A percentile compares a stretch with the other conserved stretches of the same genome.
Evolutionary conservation across 164 flowering plant genomes (phyloP).

Genomic region (Malania oleifera): DNA sequence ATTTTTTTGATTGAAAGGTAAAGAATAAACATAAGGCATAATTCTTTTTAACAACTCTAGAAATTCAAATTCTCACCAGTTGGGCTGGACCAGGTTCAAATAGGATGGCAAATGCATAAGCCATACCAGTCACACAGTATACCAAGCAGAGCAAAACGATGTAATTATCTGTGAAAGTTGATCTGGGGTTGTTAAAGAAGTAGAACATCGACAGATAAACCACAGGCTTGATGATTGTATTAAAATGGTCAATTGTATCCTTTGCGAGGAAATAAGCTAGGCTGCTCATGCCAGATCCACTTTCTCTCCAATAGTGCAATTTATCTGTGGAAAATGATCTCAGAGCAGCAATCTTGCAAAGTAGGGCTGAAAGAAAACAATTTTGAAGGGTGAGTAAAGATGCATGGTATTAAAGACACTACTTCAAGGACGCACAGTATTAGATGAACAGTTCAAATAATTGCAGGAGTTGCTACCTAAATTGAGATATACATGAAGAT

Average conservation of each 20-base stretch:
- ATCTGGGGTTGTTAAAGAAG: conserved; percentile 96
- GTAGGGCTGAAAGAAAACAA: conserved; percentile 60
- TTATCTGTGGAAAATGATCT: conserved; percentile 88
- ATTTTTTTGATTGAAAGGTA: too few species aligned
- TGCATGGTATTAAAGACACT: background rate
- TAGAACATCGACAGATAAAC: conserved; percentile 97
- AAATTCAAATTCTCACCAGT: conserved; percentile 47
- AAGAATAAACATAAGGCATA: too few species aligned
- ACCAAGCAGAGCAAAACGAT: conserved; percentile 74
- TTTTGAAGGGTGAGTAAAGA: conserved; percentile 11
- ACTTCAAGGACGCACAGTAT: background rate
- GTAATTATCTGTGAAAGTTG: conserved; percentile 71
- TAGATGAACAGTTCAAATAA: too few species aligned
- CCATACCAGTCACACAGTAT: conserved; percentile 95
- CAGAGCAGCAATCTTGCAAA: conserved; percentile 81
- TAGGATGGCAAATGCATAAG: conserved; percentile 73
- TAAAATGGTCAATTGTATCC: conserved; percentile 85
- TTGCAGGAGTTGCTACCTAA: too few species aligned
- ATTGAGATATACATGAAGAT: too few species aligned
- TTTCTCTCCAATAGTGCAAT: conserved; percentile 87
- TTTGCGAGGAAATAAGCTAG: conserved; percentile 83
- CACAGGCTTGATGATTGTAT: conserved; percentile 74
- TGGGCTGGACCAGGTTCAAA: conserved; percentile 86
- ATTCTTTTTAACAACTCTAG: too few species aligned
- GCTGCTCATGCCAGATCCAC: conserved; percentile 85